Evolutionary conservation across 2,329 filamentous ascomycete species (phyloP).

Genomic region (Cercospora zeae-maydis): DNA sequence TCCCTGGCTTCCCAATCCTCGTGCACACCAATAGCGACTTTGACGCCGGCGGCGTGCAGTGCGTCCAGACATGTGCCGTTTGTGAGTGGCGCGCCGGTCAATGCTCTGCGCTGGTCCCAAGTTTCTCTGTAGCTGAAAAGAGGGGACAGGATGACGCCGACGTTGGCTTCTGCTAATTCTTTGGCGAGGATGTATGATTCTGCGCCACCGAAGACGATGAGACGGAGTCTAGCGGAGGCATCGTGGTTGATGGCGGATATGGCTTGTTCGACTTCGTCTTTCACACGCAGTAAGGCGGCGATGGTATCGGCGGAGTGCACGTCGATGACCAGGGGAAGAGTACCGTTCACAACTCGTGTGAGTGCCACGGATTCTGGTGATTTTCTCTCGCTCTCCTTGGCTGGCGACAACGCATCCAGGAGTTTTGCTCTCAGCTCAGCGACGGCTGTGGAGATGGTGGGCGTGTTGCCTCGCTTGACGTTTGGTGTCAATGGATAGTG

Average conservation of each 20-base stretch:
- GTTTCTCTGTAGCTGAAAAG: slow-evolving; percentile 52
- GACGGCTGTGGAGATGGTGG: slow-evolving; percentile 55
- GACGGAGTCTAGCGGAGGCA: slow-evolving; percentile 39
- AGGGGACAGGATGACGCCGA: slow-evolving; percentile 60
- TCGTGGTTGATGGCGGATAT: slow-evolving; percentile 8
- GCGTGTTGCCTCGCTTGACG: slow-evolving; percentile 46
- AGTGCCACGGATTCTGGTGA: slow-evolving; percentile 45
- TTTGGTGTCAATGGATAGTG: slow-evolving; percentile 52
- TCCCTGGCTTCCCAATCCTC: slow-evolving; percentile 63
- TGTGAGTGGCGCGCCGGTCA: slow-evolving; percentile 63
- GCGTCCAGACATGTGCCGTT: slow-evolving; percentile 60
- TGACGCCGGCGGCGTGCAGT: slow-evolving; percentile 58
- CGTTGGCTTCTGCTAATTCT: slow-evolving; percentile 54
- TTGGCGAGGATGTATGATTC: slow-evolving; percentile 59
- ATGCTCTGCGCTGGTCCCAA: slow-evolving; percentile 61
- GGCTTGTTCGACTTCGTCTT: slow-evolving; percentile 52
- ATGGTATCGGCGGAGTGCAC: slow-evolving; percentile 63
- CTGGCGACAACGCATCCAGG: slow-evolving; percentile 47
- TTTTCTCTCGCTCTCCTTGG: slow-evolving; percentile 40
- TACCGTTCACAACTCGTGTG: slow-evolving; percentile 50
- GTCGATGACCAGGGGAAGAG: slow-evolving; percentile 55
- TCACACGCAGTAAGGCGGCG: slow-evolving; percentile 57
- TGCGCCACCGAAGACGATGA: slow-evolving; percentile 60
- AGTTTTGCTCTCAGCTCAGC: slow-evolving; percentile 54
- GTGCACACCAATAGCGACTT: slow-evolving; percentile 55